These are phyloP conservation scores for Sphagnum contortum DNA, from an alignment of 225 moss, liverwort and hornwort species.

Conservation along the genomic window DNA sequence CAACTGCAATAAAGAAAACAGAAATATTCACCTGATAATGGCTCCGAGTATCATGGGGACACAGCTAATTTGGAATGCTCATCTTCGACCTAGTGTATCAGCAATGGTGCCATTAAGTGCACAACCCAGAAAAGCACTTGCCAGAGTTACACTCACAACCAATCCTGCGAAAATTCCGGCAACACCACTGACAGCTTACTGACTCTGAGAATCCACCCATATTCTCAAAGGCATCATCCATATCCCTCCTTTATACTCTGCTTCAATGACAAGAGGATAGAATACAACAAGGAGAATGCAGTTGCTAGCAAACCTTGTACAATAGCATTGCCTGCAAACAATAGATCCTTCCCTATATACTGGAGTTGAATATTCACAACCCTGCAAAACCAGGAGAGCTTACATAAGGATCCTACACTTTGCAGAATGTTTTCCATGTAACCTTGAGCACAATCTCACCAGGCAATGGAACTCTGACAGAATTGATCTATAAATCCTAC, in stretches of 20 bases:
- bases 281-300: neutral
- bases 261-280: neutral
- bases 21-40: conserved; percentile 39
- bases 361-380: conserved; percentile 80
- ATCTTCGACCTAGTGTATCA: conserved; percentile 58
- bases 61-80: conserved; percentile 69
- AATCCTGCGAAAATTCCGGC: conserved; percentile 20
- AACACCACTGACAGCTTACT: too few relatives aligned
- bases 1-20: too few relatives aligned
- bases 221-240: neutral
- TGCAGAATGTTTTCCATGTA: too few relatives aligned
- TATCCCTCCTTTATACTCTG: neutral
- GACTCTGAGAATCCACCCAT: too few relatives aligned
- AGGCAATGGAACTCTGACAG: too few relatives aligned
- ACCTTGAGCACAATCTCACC: too few relatives aligned
- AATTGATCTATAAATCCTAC: too few relatives aligned
- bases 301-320: conserved; percentile 37
- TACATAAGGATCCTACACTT: too few relatives aligned
- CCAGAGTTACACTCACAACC: conserved; percentile 58
- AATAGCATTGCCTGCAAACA: conserved; percentile 63
- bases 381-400: conserved; percentile 18
- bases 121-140: conserved; percentile 72
- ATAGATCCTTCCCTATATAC: conserved; percentile 60
- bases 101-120: conserved; percentile 68
- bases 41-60: conserved; percentile 75